Evolutionary conservation across 2,329 filamentous ascomycete genomes (phyloP).

Genomic region (Aspergillus hortae): DNA sequence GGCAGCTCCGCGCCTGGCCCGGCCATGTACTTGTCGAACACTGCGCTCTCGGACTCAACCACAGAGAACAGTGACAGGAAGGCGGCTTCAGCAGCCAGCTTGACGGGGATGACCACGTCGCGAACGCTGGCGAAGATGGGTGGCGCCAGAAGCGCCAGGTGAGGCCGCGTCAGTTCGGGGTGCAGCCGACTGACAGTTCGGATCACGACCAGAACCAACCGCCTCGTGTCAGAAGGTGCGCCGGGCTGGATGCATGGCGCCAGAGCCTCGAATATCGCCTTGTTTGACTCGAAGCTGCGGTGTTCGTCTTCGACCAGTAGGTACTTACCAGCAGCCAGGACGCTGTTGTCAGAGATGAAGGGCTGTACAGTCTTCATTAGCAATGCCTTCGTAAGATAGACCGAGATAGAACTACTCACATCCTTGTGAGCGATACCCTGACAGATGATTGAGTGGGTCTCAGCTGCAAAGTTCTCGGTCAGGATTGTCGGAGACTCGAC

Average conservation of each 20-base stretch:
- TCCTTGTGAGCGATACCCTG: constrained; percentile 74
- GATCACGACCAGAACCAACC: constrained; percentile 79
- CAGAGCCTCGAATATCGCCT: constrained; percentile 75
- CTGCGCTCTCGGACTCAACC: constrained; percentile 75
- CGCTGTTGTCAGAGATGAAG: constrained; percentile 83
- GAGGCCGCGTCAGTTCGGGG: constrained; percentile 75
- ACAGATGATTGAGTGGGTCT: constrained; percentile 72
- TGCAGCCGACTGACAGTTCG: constrained; percentile 79
- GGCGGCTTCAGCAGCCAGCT: constrained; percentile 88
- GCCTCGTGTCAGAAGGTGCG: constrained; percentile 74
- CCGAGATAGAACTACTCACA: constrained; percentile 50
- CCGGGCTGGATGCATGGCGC: constrained; percentile 73
- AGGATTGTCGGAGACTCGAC: constrained; percentile 73
- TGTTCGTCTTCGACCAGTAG: constrained; percentile 62
- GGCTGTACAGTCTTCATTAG: constrained; percentile 47
- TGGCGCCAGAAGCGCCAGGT: constrained; percentile 73
- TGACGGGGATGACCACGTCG: constrained; percentile 89
- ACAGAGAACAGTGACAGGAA: constrained; percentile 90
- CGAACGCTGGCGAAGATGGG: constrained; percentile 86
- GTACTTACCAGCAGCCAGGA: constrained; percentile 88
- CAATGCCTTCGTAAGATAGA: background rate
- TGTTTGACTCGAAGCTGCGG: constrained; percentile 68
- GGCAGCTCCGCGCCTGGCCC: constrained; percentile 64
- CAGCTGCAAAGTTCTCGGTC: constrained; percentile 65
- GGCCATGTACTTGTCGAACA: constrained; percentile 88